Percentiles rank a stretch among this genome's conserved stretches.
Evolutionary conservation across 164 flowering plant genomes (phyloP).

Genomic region (Chimonanthus praecox): DNA sequence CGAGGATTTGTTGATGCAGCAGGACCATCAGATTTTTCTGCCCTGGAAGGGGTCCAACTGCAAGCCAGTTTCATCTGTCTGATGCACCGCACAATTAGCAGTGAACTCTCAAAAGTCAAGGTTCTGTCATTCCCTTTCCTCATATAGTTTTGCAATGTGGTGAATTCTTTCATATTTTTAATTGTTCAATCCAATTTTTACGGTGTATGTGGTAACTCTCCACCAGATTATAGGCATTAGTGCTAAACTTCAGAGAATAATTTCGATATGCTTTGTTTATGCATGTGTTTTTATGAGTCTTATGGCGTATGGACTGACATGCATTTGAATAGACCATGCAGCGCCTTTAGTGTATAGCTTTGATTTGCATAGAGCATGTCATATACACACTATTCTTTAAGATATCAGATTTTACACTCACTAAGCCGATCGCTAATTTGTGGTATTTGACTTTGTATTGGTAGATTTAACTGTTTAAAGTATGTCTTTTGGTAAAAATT

Average conservation of each 20-base stretch:
- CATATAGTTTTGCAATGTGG: neutral
- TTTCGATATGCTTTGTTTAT: neutral
- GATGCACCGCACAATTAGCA: neutral
- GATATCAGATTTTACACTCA: too few species aligned
- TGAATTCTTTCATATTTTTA: neutral
- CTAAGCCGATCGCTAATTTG: too few species aligned
- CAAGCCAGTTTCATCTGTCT: neutral
- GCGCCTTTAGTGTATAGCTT: too few species aligned
- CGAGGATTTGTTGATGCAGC: constrained; percentile 41
- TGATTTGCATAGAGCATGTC: too few species aligned
- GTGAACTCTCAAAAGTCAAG: neutral
- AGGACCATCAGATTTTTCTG: constrained; percentile 45
- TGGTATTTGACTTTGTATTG: too few species aligned
- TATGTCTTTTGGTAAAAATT: too few species aligned
- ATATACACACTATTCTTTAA: too few species aligned
- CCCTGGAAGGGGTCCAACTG: constrained; percentile 24
- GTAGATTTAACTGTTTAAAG: too few species aligned
- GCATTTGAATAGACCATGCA: too few species aligned
- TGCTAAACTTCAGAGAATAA: neutral
- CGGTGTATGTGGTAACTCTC: neutral
- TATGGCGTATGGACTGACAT: too few species aligned
- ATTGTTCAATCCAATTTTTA: neutral
- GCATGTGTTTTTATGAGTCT: neutral
- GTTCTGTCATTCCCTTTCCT: neutral
- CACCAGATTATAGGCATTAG: neutral